A percentile compares a stretch with the other conserved stretches of the same genome.
phyloP scores from a whole-genome alignment of 2,329 filamentous ascomycete genomes.

The Fusarium pseudograminearum region DNA sequence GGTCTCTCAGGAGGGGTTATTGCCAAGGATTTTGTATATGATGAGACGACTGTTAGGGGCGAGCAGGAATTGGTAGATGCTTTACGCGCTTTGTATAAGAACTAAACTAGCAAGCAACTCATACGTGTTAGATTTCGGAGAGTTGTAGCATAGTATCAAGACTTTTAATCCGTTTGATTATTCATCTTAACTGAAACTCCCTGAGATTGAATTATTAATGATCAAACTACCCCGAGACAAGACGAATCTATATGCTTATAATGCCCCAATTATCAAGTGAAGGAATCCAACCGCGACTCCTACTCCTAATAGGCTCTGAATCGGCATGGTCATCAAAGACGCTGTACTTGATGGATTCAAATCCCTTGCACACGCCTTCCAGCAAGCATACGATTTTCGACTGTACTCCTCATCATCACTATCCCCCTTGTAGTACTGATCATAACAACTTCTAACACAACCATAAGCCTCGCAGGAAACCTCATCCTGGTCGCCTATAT shows the following conservation, averaged over 20 bases:
- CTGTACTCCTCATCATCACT: constrained; percentile 30
- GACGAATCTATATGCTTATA: background rate
- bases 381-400: constrained; percentile 27
- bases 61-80: constrained; percentile 45
- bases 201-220: background rate
- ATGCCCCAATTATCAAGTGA: background rate
- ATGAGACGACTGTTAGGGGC: constrained; percentile 44
- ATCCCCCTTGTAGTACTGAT: constrained; percentile 37
- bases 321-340: background rate
- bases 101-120: background rate
- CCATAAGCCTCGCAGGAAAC: constrained; percentile 41
- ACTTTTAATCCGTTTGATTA: background rate
- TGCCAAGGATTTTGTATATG: constrained; percentile 40
- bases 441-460: constrained; percentile 37
- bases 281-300: background rate
- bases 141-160: background rate
- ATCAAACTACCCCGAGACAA: background rate
- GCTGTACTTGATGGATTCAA: constrained; percentile 24
- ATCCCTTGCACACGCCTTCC: constrained; percentile 32
- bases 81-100: constrained; percentile 34
- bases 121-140: background rate
- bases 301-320: background rate
- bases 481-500: constrained; percentile 20
- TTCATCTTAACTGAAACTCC: background rate
- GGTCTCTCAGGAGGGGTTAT: constrained; percentile 45